phyloP scores from a whole-genome alignment of 331 rosid genomes.

The Quercus tomentella region DNA sequence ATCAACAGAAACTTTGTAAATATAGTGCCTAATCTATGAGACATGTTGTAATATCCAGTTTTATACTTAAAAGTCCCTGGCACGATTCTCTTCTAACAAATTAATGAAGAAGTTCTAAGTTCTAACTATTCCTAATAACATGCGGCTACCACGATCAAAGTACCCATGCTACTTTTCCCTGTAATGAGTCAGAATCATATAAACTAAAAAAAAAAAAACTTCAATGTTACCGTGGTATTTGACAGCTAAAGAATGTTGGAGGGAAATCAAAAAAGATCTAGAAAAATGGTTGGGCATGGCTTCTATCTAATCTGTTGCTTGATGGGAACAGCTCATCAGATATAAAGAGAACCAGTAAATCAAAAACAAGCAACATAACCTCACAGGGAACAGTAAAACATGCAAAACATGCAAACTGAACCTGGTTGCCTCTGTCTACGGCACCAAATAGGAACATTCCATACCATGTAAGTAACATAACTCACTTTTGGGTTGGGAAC shows the following conservation, averaged over 20 bases:
- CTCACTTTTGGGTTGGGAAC: constrained; percentile 29
- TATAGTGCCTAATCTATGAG: too few species aligned
- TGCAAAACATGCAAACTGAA: neutral
- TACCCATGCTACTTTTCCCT: neutral
- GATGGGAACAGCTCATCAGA: too few species aligned
- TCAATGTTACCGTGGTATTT: neutral
- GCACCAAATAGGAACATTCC: neutral
- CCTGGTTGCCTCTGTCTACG: neutral
- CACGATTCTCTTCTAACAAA: too few species aligned
- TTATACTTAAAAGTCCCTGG: too few species aligned
- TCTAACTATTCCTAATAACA: too few species aligned
- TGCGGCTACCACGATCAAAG: neutral
- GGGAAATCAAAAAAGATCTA: neutral
- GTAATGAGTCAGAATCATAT: neutral
- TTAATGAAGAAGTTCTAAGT: too few species aligned
- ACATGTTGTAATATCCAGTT: too few species aligned
- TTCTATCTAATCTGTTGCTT: too few species aligned
- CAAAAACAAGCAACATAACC: neutral
- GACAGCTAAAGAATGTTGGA: neutral
- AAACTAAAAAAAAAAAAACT: neutral
- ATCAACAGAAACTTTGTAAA: too few species aligned
- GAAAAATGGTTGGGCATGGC: too few species aligned
- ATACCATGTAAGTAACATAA: neutral
- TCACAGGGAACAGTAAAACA: neutral
- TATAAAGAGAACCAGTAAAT: neutral